Evolutionary conservation across 441 rosid species (phyloP).

Genomic region (Mallotus repandus): DNA sequence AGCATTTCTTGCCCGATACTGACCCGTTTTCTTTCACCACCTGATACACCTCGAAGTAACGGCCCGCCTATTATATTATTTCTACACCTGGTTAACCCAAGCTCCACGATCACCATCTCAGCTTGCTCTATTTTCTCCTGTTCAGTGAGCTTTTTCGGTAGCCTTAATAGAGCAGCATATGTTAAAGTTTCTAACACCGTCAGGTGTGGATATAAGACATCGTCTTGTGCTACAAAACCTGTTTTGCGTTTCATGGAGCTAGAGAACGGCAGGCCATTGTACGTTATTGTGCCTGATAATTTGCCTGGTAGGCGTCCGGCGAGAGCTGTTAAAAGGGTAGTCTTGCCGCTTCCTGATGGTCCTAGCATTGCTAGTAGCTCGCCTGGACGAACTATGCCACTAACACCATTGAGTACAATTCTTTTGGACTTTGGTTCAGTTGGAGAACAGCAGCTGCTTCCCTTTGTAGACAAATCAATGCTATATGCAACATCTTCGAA

Average conservation of each 20-base stretch:
- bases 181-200: constrained; percentile 76
- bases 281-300: constrained; percentile 59
- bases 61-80: constrained; percentile 71
- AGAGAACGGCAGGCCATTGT: constrained; percentile 61
- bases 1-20: constrained; percentile 90
- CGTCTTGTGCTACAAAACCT: constrained; percentile 84
- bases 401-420: constrained; percentile 59
- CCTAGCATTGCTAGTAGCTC: constrained; percentile 89
- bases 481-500: constrained; percentile 68
- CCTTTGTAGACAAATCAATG: constrained; percentile 36
- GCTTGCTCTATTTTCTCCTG: constrained; percentile 68
- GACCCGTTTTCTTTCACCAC: constrained; percentile 89
- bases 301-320: constrained; percentile 71
- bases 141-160: constrained; percentile 57
- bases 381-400: constrained; percentile 70
- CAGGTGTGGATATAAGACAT: constrained; percentile 76
- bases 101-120: constrained; percentile 59
- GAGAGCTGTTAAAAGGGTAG: constrained; percentile 79
- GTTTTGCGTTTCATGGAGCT: constrained; percentile 73
- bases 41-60: constrained; percentile 74
- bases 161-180: constrained; percentile 68
- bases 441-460: constrained; percentile 33
- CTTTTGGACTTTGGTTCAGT: constrained; percentile 51
- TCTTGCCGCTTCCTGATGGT: constrained; percentile 95
- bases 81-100: constrained; percentile 65